These are phyloP conservation scores for Cryptomeria japonica DNA, from an alignment of 75 land plant genomes.

Conservation along the genomic window DNA sequence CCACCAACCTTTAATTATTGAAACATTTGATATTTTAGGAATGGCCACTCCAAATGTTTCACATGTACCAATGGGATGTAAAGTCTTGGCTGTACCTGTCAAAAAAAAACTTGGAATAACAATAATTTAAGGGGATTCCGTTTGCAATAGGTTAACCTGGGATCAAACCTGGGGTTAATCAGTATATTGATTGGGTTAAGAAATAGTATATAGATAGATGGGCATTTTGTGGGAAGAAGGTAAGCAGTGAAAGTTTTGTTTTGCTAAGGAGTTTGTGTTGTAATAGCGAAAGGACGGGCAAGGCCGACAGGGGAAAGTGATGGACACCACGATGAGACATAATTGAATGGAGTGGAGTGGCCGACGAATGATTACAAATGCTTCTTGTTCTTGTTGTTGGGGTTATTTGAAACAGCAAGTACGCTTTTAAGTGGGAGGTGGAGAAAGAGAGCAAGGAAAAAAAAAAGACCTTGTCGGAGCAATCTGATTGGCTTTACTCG, in stretches of 20 bases:
- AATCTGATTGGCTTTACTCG: too few species aligned
- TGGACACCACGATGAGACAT: not conserved
- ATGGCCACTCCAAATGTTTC: not conserved
- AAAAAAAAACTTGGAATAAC: not conserved
- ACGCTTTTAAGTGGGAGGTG: not conserved
- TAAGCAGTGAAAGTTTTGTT: not conserved
- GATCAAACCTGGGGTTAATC: not conserved
- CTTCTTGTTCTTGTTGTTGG: not conserved
- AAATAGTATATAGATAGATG: not conserved
- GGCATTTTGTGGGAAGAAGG: not conserved
- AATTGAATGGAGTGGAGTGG: conserved; percentile 3
- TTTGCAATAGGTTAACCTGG: not conserved
- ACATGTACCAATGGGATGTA: not conserved
- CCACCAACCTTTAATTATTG: too few species aligned
- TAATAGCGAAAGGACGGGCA: not conserved
- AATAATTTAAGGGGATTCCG: not conserved
- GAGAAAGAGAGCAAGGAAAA: not conserved
- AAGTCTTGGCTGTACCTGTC: not conserved
- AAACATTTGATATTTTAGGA: too few species aligned
- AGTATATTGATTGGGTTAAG: not conserved
- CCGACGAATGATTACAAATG: not conserved
- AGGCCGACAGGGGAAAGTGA: not conserved
- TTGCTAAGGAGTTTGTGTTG: not conserved
- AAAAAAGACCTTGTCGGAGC: not conserved
- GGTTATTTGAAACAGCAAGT: conserved; percentile 2